These are phyloP conservation scores for Mucor saturninus DNA, from an alignment of 371 early-diverging fungal species.

Conservation along the genomic window DNA sequence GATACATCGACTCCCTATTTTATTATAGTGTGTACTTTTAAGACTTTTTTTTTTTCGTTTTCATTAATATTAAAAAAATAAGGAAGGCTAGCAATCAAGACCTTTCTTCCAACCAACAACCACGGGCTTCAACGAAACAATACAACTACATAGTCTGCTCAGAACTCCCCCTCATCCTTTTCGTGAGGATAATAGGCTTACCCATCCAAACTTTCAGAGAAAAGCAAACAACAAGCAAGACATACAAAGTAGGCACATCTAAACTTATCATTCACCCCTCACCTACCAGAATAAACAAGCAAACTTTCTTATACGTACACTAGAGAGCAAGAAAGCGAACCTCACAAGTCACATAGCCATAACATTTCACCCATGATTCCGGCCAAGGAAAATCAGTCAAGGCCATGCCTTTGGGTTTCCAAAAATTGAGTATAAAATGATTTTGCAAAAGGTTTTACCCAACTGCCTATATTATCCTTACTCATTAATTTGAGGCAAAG, in stretches of 20 bases:
- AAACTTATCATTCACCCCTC: neutral
- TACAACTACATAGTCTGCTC: conserved; percentile 2
- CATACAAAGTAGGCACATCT: conserved; percentile 12
- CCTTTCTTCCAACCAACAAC: conserved; percentile 27
- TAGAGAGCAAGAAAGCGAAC: neutral
- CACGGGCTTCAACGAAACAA: conserved; percentile 19
- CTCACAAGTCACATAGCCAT: neutral
- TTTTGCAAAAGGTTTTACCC: conserved; percentile 49
- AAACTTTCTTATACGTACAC: neutral
- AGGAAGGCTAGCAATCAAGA: conserved; percentile 48
- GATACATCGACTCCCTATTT: neutral
- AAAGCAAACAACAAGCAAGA: conserved; percentile 10
- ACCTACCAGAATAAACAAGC: neutral
- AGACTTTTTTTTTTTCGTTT: conserved; percentile 26
- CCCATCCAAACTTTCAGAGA: neutral
- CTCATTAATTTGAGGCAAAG: conserved; percentile 58
- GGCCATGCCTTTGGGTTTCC: conserved; percentile 47
- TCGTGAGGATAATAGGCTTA: neutral
- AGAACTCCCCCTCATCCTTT: neutral
- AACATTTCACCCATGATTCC: conserved; percentile 3
- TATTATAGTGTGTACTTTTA: neutral
- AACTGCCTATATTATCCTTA: conserved; percentile 59
- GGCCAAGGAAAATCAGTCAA: conserved; percentile 33
- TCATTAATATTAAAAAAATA: conserved; percentile 9
- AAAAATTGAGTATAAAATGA: conserved; percentile 39